These are phyloP conservation scores for Sugiyamaella marilandica DNA, from an alignment of 805 yeast genomes.

Conservation along the genomic window DNA sequence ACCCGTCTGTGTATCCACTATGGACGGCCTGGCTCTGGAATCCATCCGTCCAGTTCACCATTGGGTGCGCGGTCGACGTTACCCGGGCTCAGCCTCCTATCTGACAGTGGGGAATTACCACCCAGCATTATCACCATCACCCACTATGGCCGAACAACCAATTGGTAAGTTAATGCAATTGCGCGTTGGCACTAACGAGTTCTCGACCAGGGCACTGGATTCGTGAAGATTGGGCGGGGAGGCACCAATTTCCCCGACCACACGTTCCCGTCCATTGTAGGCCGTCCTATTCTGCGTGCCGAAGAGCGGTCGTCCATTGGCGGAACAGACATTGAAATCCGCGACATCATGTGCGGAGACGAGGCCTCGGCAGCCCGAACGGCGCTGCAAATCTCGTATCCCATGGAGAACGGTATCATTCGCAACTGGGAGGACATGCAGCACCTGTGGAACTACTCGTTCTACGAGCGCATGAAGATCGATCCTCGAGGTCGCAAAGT, in stretches of 20 bases:
- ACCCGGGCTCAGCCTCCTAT: neutral
- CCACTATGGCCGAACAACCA: conserved; percentile 30
- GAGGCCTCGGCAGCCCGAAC: conserved; percentile 92
- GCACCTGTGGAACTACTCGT: conserved; percentile 96
- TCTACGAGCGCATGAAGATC: conserved; percentile 81
- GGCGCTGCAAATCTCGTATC: conserved; percentile 87
- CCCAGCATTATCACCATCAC: neutral
- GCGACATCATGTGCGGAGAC: conserved; percentile 96
- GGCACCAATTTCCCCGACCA: conserved; percentile 96
- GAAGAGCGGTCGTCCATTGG: conserved; percentile 70
- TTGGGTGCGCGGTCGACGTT: neutral
- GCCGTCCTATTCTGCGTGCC: conserved; percentile 94
- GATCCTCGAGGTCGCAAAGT: conserved; percentile 72
- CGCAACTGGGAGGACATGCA: conserved; percentile 99
- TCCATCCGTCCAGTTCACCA: too few species aligned
- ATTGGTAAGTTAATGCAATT: conserved; percentile 26
- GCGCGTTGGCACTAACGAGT: conserved; percentile 37
- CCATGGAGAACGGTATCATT: conserved; percentile 98
- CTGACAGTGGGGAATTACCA: too few species aligned
- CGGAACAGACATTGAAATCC: conserved; percentile 52
- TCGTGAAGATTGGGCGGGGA: conserved; percentile 93
- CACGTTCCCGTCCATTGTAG: conserved; percentile 96
- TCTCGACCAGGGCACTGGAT: conserved; percentile 98
- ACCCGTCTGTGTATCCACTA: too few species aligned
- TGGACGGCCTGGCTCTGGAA: too few species aligned